Evolutionary conservation across 805 yeast genomes (phyloP), one percentile per base, ranked within the genome.

Genomic region (Candida sakaeoensis): DNA sequence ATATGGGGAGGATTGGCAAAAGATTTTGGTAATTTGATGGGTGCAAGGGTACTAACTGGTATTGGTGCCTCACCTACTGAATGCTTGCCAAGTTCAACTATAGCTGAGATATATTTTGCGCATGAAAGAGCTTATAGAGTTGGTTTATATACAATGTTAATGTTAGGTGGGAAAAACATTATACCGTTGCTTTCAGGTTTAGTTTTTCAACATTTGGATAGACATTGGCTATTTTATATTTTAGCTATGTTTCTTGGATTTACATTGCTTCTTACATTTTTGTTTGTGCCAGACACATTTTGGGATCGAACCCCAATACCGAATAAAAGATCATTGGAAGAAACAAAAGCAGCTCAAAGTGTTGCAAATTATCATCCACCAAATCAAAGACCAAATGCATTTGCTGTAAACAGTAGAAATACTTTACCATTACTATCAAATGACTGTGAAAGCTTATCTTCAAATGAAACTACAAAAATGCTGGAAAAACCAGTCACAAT

Each of bases 221-320:
- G 82, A 59, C 76, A 76, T 50, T 79, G 85, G 85, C 58, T 78
- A 25, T 79, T 73, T 51, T 79, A 82, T 80, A 72, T 78, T 27
- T 57, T 74, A 32, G 61, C 80, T 9, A 77, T 78, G 27, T 65
- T 78, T 40, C 62, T 74, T 10, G 83, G 77, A 1, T 52, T 63
- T 28, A 62, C 67, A 47, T 60, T 75, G 24, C 48, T 70, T 2
- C 54, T 70, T 21, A 70, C 76, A 10, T 70, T 68, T 41, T 50
- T 79, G 9, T 78, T 77, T 52, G 82, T 77, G 15, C 85, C 84
- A 2, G 85, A 79, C 42, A 79, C 85, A 1, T 79, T 75, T 57
- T 79, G 81, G 80, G 77, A 73, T 43, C 63, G 85, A 41, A 53
- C 73, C 1, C 80, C 82, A 4, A 62, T 65, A 1, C 75, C 74